phyloP scores from a whole-genome alignment of 2,329 filamentous ascomycete species.

The Aaosphaeria arxii region DNA sequence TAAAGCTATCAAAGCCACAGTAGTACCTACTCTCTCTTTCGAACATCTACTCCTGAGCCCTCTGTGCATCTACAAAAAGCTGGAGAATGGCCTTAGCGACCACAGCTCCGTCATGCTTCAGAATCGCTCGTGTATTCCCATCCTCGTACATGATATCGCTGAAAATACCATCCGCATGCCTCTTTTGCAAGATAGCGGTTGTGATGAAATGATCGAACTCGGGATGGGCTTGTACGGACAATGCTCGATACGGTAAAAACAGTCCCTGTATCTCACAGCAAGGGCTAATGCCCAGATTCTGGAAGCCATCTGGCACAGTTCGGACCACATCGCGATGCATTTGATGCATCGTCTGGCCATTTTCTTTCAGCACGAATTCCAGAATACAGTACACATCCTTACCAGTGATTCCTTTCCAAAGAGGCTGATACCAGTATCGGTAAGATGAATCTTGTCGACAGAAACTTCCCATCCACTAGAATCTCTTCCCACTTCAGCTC shows the following conservation, averaged over 20 bases:
- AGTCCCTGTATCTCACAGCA: conserved; percentile 74
- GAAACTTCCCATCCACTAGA: conserved; percentile 77
- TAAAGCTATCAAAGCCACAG: no score
- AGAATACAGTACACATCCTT: conserved; percentile 19
- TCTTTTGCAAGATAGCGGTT: conserved; percentile 42
- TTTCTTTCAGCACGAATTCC: not conserved
- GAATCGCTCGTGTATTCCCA: not conserved
- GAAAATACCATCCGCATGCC: not conserved
- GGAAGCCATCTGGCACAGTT: conserved; percentile 59
- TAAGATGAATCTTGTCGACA: conserved; percentile 67
- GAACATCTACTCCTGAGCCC: no score
- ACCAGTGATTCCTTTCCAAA: conserved; percentile 66
- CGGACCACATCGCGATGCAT: conserved; percentile 82
- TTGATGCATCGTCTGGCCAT: conserved; percentile 60
- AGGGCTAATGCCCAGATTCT: conserved; percentile 62
- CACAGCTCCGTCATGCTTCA: not conserved
- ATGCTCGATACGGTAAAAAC: conserved; percentile 63
- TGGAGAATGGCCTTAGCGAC: not conserved
- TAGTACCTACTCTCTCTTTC: no score
- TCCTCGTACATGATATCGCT: not conserved
- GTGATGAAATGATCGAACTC: conserved; percentile 76
- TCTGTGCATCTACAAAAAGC: not conserved
- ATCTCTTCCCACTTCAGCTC: conserved; percentile 63
- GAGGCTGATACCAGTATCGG: conserved; percentile 65
- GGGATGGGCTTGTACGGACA: conserved; percentile 83